These are phyloP conservation scores for Neostapfia colusana DNA, from an alignment of 176 grass and related monocot genomes.

Conservation along the genomic window DNA sequence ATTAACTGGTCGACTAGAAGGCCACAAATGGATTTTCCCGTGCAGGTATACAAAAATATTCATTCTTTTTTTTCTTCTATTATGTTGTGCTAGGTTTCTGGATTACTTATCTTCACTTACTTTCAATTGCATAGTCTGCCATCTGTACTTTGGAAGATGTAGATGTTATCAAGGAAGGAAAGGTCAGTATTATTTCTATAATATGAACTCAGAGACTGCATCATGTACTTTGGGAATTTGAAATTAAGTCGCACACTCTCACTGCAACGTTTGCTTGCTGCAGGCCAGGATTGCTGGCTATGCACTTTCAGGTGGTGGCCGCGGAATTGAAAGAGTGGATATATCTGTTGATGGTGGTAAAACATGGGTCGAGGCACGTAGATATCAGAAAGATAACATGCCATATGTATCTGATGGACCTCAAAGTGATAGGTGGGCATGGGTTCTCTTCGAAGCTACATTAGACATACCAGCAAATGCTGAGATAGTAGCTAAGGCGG, in stretches of 20 bases:
- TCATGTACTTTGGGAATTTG: not conserved
- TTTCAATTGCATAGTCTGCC: conserved; percentile 64
- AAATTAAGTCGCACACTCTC: not conserved
- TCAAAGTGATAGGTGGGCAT: conserved; percentile 81
- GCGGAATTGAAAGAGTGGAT: conserved; percentile 85
- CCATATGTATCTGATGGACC: conserved; percentile 67
- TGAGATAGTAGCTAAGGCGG: conserved; percentile 82
- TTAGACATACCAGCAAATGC: conserved; percentile 57
- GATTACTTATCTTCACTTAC: conserved; percentile 20
- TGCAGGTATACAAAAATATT: conserved; percentile 58
- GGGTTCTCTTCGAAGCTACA: conserved; percentile 81
- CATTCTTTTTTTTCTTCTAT: conserved; percentile 17
- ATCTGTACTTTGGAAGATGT: conserved; percentile 89
- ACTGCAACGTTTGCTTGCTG: not conserved
- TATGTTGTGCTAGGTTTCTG: conserved; percentile 9
- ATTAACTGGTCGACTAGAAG: conserved; percentile 80
- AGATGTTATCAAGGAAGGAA: conserved; percentile 62
- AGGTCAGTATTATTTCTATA: conserved; percentile 47
- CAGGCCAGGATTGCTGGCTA: conserved; percentile 79
- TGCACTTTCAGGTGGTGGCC: conserved; percentile 83
- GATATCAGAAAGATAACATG: conserved; percentile 60
- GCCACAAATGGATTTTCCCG: conserved; percentile 93
- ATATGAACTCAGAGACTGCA: not conserved
- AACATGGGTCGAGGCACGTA: conserved; percentile 68
- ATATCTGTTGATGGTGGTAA: conserved; percentile 82